Percentiles rank a stretch among this genome's conserved stretches.
Conservation (phyloP, 2,329 filamentous ascomycete species). For the Trichoderma sp. region DNA sequence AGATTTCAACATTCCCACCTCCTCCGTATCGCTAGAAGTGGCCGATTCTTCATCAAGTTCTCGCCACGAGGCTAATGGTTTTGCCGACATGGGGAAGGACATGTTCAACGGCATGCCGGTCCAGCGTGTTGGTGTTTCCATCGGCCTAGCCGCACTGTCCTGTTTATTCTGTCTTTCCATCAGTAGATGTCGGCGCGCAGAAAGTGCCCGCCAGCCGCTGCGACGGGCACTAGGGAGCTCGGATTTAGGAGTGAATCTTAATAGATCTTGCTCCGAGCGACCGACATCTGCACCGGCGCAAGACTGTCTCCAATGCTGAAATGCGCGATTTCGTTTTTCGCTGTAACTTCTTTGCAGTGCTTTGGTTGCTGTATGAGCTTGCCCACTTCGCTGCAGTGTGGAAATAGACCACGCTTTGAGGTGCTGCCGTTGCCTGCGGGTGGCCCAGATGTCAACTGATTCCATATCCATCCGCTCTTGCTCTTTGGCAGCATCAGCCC, state of each 20-base stretch:
- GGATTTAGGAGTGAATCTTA: conserved; percentile 5
- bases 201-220: conserved; percentile 29
- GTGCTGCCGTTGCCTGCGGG: conserved; percentile 33
- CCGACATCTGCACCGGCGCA: conserved; percentile 23
- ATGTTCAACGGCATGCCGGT: conserved; percentile 42
- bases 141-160: conserved; percentile 25
- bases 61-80: conserved; percentile 33
- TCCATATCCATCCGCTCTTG: conserved; percentile 28
- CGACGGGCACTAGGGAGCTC: conserved; percentile 23
- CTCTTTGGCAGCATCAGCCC: conserved; percentile 26
- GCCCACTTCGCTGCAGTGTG: conserved; percentile 37
- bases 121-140: conserved; percentile 48
- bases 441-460: conserved; percentile 35
- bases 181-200: conserved; percentile 27
- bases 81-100: conserved; percentile 31
- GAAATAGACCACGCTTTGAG: conserved; percentile 40
- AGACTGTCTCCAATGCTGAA: conserved; percentile 34
- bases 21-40: conserved; percentile 19
- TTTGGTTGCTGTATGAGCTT: conserved; percentile 38
- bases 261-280: not conserved
- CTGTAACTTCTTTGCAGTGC: conserved; percentile 34
- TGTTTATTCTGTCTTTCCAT: conserved; percentile 26
- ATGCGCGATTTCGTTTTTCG: conserved; percentile 32
- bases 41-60: conserved; percentile 32
- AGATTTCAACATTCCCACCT: not conserved